Evolutionary conservation across 768 basidiomycete species (phyloP), one percentile per base, ranked within the genome.

Genomic region (Pluteus cervinus): DNA sequence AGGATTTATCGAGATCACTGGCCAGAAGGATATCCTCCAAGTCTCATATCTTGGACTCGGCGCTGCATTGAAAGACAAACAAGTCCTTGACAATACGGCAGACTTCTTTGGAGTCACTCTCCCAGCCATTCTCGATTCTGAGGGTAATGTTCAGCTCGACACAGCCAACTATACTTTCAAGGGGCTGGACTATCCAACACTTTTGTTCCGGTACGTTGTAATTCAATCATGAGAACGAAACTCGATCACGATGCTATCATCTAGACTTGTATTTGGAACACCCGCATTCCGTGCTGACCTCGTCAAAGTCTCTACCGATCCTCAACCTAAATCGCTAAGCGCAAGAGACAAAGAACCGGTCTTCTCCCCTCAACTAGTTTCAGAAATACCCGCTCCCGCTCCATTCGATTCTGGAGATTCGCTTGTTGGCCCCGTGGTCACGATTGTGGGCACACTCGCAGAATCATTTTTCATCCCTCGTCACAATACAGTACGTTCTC

Each of bases 1-100:
- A 22, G 79, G 79, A 5, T 78, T 68, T 61, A 73, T 82, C 25
- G 60, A 71, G 39, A 47, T 71, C 15, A 58, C 58, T 29, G 64
- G 57, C 22, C 51, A 54, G 6, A 45, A 51, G 9, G 65, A 71
- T 39, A 62, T 49, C 7, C 54, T 60, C 33, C 61, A 68, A 21
- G 62, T 69, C 17, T 61, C 69, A 3, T 79, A 75, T 48, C 50
- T 76, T 12, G 75, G 75, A 51, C 49, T 55, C 7, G 50, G 42
- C 12, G 58, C 51, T 55, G 62, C 59, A n/a, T 57, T 77, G 42
- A 67, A 64, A 47, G 57, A 75, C 41, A 66, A 68, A 43, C 65
- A 66, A 22, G 65, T 77, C 25, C 48, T 80, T 29, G 77, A 79
- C 48, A 62, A 68, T 52, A 73, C 71, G 1, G 60, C 69, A 33